These are phyloP conservation scores for Choiromyces venosus DNA, from an alignment of 495 filamentous ascomycete genomes.

Conservation along the genomic window DNA sequence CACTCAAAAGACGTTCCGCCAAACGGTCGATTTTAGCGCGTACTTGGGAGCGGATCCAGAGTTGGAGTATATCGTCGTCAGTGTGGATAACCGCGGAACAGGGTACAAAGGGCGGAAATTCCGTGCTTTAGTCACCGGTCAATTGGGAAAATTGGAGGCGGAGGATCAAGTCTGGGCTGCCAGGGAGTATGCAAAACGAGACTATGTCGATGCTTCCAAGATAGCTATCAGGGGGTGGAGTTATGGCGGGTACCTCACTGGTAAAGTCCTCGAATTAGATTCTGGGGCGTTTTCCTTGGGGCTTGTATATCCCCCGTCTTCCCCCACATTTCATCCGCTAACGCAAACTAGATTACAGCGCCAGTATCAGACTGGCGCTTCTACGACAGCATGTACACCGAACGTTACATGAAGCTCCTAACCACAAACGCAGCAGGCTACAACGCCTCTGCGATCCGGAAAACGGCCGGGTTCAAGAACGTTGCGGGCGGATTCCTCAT, in stretches of 20 bases:
- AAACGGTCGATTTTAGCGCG: conserved; percentile 46
- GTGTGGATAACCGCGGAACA: conserved; percentile 55
- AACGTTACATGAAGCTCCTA: conserved; percentile 59
- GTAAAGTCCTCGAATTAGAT: conserved; percentile 53
- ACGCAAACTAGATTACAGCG: conserved; percentile 43
- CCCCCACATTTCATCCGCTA: not conserved
- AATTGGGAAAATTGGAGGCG: conserved; percentile 53
- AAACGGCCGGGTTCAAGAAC: conserved; percentile 50
- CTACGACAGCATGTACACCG: conserved; percentile 61
- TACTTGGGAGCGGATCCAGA: conserved; percentile 57
- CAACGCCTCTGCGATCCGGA: conserved; percentile 46
- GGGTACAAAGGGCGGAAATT: conserved; percentile 52
- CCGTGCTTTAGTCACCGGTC: conserved; percentile 47
- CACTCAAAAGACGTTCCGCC: conserved; percentile 47
- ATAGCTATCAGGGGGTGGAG: conserved; percentile 59
- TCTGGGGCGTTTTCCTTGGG: conserved; percentile 52
- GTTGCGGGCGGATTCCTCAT: conserved; percentile 51
- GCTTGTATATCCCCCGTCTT: conserved; percentile 29
- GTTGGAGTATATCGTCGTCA: conserved; percentile 54
- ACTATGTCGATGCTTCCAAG: conserved; percentile 49
- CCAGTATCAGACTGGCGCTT: conserved; percentile 58
- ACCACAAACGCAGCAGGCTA: conserved; percentile 50
- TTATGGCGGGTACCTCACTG: conserved; percentile 55
- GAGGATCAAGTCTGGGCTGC: conserved; percentile 56
- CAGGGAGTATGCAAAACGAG: conserved; percentile 44